phyloP scores from a whole-genome alignment of 2,329 filamentous ascomycete species.

The Colletotrichum sp. region DNA sequence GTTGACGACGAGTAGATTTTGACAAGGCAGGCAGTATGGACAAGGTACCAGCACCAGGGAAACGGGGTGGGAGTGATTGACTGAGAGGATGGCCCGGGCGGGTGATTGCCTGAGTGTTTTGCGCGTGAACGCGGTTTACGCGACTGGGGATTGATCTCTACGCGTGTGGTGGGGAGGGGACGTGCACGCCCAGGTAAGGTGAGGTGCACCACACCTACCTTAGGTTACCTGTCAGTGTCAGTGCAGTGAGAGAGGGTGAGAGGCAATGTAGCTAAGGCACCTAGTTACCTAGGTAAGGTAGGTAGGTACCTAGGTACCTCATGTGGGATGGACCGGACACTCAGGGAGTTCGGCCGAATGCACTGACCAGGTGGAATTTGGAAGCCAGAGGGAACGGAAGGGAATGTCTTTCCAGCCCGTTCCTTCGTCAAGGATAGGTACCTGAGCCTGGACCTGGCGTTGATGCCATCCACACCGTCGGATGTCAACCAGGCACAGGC shows the following conservation, averaged over 20 bases:
- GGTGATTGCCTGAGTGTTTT: background rate
- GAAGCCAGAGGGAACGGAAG: background rate
- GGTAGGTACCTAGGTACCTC: background rate
- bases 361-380: background rate
- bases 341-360: background rate
- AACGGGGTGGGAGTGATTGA: background rate
- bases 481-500: background rate
- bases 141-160: background rate
- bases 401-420: no score
- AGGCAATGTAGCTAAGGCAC: background rate
- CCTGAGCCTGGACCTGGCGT: background rate
- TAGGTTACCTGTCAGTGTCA: no score
- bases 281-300: background rate
- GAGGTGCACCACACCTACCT: no score
- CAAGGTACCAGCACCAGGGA: background rate
- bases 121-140: slow-evolving; percentile 1
- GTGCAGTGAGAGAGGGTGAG: no score
- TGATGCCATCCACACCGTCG: background rate
- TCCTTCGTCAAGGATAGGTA: background rate
- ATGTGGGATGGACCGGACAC: background rate
- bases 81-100: background rate
- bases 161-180: background rate
- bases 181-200: background rate
- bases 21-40: background rate
- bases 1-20: background rate